Evolutionary conservation across 2,329 filamentous ascomycete species (phyloP), one percentile per base, ranked within the genome.

Genomic region (Gliomastix tumulicola): DNA sequence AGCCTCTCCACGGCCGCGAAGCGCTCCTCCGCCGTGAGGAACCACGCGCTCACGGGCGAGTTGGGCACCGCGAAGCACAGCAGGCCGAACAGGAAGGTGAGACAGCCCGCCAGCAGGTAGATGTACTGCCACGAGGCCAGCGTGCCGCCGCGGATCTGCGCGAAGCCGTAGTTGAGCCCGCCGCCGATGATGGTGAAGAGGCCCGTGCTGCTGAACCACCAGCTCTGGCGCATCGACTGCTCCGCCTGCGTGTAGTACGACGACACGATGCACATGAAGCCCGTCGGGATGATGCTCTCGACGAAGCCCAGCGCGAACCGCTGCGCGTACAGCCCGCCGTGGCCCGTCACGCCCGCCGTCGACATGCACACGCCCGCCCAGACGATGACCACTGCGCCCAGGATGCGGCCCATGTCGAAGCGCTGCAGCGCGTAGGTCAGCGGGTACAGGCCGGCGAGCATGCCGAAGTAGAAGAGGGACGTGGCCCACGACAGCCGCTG

Each of bases 381-480:
- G 7, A 82, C 36, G 34, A 84, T 59, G 3, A 85, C 78, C 3
- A 80, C 62, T 11, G 50, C 63, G 11, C 82, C 81, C 4, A 88
- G 68, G 2, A 83, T 73, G 32, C 70, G 68, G n/a, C 78, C 73
- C 3, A 77, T 67, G 41, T 76, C 66, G 61, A 86, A 84, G 16
- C 75, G 73, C 55, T 88, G 84, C 2, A 86, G 64, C 1, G 74
- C 64, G 41, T 82, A 85, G 0, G 80, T 81, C 73, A 87, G 78
- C 3, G 83, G 84, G 43, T 86, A 88, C 4, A 84, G 62, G 0
- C 84, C 84, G 1, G 74, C 77, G 3, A 89, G 68, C 81, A 85
- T 84, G 25, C 84, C 84, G 46, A 88, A 87, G 62, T 88, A 88
- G 63, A 88, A 88, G 49, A 87, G 67, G 0, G 81, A 87, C 0